Conservation (phyloP, 2,329 filamentous ascomycete genomes). For the Epichloe aotearoae region DNA sequence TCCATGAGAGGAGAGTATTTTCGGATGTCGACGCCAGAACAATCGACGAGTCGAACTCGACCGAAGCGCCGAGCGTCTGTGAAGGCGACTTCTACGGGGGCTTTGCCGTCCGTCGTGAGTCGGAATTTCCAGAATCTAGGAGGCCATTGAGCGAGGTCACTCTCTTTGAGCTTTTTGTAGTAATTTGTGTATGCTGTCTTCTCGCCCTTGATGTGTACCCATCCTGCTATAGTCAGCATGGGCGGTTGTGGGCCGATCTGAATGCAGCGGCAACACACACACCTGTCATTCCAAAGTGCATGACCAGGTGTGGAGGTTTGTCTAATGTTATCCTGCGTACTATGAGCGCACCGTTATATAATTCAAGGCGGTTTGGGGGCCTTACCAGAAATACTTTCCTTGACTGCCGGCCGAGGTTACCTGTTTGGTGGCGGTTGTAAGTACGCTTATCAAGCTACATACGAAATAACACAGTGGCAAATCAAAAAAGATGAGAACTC, state of each 20-base stretch:
- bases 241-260: neutral
- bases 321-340: constrained; percentile 40
- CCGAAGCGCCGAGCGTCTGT: constrained; percentile 70
- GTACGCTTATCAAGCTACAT: neutral
- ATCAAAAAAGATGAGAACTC: no score
- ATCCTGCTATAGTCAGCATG: constrained; percentile 33
- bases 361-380: constrained; percentile 12
- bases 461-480: no score
- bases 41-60: constrained; percentile 71
- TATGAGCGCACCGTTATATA: constrained; percentile 14
- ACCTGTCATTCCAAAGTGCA: constrained; percentile 72
- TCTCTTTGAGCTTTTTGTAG: constrained; percentile 56
- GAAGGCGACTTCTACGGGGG: constrained; percentile 58
- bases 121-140: constrained; percentile 84
- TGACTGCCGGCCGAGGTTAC: constrained; percentile 62
- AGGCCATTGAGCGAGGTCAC: constrained; percentile 59
- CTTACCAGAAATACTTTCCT: constrained; percentile 92
- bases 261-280: constrained; percentile 2
- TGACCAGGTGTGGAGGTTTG: constrained; percentile 70
- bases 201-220: constrained; percentile 76
- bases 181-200: constrained; percentile 69
- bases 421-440: constrained; percentile 13
- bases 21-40: constrained; percentile 61
- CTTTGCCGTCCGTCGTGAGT: constrained; percentile 46
- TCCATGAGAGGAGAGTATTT: constrained; percentile 68